A percentile compares a stretch with the other conserved stretches of the same genome.
Evolutionary conservation across 1,139 yeast species (phyloP).

Genomic region (Lodderomyces pseudojiufengensis): DNA sequence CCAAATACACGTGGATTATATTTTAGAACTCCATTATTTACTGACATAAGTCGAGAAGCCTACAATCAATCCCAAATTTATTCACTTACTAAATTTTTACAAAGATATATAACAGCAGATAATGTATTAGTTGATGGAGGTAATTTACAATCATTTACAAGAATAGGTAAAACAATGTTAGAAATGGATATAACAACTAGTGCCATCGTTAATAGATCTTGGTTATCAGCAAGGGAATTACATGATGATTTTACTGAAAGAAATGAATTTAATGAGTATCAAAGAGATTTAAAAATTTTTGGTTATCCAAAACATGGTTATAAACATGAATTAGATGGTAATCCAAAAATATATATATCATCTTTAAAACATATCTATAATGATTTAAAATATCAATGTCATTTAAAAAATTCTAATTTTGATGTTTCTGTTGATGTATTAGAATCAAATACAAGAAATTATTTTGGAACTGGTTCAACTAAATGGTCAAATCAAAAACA

Average conservation of each 20-base stretch:
- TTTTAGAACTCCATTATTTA: slow-evolving; percentile 38
- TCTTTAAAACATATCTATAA: slow-evolving; percentile 61
- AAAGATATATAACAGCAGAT: slow-evolving; percentile 15
- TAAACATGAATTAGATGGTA: slow-evolving; percentile 13
- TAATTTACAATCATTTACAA: slow-evolving; percentile 19
- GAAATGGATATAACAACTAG: slow-evolving; percentile 68
- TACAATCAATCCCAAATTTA: slow-evolving; percentile 9
- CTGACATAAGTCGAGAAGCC: slow-evolving; percentile 5
- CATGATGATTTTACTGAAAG: slow-evolving; percentile 49
- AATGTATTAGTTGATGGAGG: slow-evolving; percentile 22
- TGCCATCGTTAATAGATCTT: slow-evolving; percentile 52
- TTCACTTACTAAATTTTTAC: slow-evolving; percentile 15
- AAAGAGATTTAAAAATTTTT: slow-evolving; percentile 4
- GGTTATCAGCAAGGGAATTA: slow-evolving; percentile 40
- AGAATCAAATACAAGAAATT: slow-evolving; percentile 12
- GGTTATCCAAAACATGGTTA: slow-evolving; percentile 12
- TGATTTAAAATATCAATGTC: slow-evolving; percentile 60
- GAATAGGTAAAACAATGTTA: slow-evolving; percentile 59
- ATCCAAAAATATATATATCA: slow-evolving; percentile 37
- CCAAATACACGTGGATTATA: slow-evolving; percentile 17
- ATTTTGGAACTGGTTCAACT: slow-evolving; percentile 18
- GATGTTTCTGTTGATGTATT: slow-evolving; percentile 17
- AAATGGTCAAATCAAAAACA: slow-evolving; percentile 34
- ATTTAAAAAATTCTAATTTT: slow-evolving; percentile 22
- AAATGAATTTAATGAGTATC: slow-evolving; percentile 8